Conservation (phyloP, 2,329 filamentous ascomycete genomes). For the Colletotrichum gigasporum region DNA sequence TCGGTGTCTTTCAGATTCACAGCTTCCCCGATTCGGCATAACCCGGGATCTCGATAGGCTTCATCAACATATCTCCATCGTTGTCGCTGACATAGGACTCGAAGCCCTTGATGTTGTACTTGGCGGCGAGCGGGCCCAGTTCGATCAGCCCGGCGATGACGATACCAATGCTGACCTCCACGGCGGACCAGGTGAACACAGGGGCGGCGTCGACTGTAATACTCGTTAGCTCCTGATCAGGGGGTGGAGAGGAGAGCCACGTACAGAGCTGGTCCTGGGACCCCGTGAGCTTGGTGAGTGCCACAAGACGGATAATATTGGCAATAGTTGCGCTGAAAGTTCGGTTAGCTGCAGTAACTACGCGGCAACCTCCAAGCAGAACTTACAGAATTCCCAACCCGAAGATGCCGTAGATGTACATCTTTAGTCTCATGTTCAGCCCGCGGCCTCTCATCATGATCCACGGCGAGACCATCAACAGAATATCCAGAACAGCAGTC, state of each 20-base stretch:
- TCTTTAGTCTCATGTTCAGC: constrained; percentile 10
- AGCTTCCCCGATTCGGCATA: constrained; percentile 9
- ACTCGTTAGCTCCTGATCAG: not conserved
- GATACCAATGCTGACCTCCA: constrained; percentile 23
- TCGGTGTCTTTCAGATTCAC: not conserved
- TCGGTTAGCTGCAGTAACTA: not conserved
- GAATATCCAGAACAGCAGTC: constrained; percentile 2
- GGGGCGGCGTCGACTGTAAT: constrained; percentile 12
- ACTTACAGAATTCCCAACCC: constrained; percentile 20
- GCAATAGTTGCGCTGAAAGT: constrained; percentile 5
- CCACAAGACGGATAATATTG: constrained; percentile 17
- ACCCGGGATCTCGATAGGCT: not conserved
- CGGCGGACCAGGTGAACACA: constrained; percentile 22
- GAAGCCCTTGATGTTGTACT: constrained; percentile 14
- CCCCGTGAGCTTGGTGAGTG: not conserved
- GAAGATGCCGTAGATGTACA: constrained; percentile 19
- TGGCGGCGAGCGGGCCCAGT: constrained; percentile 21
- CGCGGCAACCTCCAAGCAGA: accelerated
- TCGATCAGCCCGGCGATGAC: constrained; percentile 22
- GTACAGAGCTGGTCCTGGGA: constrained; percentile 12
- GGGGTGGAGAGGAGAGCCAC: not conserved
- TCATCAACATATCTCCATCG: not conserved
- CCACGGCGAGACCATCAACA: constrained; percentile 14
- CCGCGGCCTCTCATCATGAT: constrained; percentile 20
- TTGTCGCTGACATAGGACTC: not conserved